Conservation (phyloP, 2,329 filamentous ascomycete genomes). For the Chlorencoelia australis region DNA sequence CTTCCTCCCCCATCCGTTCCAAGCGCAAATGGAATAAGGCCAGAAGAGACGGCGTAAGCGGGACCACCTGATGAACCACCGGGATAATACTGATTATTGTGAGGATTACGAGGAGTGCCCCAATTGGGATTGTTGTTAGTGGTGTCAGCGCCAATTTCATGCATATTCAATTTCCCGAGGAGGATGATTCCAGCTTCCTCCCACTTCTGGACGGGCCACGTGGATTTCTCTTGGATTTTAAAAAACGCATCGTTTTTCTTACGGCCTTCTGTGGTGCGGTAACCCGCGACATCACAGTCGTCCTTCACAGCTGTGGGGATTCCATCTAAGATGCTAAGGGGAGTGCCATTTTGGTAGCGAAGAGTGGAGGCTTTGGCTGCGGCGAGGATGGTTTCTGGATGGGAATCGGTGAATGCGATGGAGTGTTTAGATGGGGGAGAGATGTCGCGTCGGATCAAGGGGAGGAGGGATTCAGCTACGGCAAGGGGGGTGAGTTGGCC, state of each 20-base stretch:
- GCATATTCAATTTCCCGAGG: slow-evolving; percentile 76
- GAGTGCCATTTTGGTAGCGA: slow-evolving; percentile 57
- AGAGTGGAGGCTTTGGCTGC: slow-evolving; percentile 65
- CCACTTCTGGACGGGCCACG: slow-evolving; percentile 62
- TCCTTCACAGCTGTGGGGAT: slow-evolving; percentile 80
- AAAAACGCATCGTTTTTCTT: slow-evolving; percentile 74
- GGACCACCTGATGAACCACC: slow-evolving; percentile 91
- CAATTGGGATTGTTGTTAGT: slow-evolving; percentile 82
- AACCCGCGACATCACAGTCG: slow-evolving; percentile 66
- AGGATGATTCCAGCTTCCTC: slow-evolving; percentile 63
- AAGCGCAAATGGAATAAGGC: slow-evolving; percentile 54
- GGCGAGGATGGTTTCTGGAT: slow-evolving; percentile 50
- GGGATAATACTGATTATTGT: slow-evolving; percentile 62
- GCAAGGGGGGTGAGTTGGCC: slow-evolving; percentile 61
- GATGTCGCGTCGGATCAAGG: slow-evolving; percentile 54
- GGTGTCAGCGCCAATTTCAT: slow-evolving; percentile 69
- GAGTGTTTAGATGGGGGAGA: slow-evolving; percentile 50
- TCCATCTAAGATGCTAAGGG: slow-evolving; percentile 65
- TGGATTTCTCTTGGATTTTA: slow-evolving; percentile 54
- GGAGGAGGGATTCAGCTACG: slow-evolving; percentile 61
- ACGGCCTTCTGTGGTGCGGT: slow-evolving; percentile 59
- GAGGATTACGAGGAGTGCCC: slow-evolving; percentile 69
- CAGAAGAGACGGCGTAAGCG: slow-evolving; percentile 67
- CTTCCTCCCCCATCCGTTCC: slow-evolving; percentile 81
- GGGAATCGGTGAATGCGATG: slow-evolving; percentile 61